Evolutionary conservation across 139 green algal genomes (phyloP), one percentile per base, ranked within the genome.

Genomic region (Chlorella sp.): DNA sequence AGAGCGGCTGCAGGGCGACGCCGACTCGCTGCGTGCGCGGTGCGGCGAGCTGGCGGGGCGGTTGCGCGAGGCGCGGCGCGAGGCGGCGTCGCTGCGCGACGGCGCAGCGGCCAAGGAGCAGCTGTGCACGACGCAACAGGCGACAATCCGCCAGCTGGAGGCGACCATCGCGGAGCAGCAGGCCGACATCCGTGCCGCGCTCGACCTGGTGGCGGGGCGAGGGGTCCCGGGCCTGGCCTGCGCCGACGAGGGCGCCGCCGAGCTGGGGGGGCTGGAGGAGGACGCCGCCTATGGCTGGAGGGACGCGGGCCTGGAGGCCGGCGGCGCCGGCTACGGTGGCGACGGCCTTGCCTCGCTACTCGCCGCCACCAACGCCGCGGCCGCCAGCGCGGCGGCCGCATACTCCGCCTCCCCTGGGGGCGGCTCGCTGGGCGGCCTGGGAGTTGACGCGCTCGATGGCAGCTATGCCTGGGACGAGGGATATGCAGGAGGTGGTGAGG

Each of bases 91-190:
- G 8, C n/a, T 70, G 71, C 61, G 71, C 60, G 61, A 6, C 7
- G 55, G n/a, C 8, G 63, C 73, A 15, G 48, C 40, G 2, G 38
- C 62, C 40, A 73, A 55, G 40, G 48, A 73, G 5, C 64, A 71
- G 41, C 77, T 73, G 31, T 15, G n/a, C 5, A 41, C 29, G 1
- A 42, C 67, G 2, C 77, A 82, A 68, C 50, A 50, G 40, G 38
- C 64, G 36, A 77, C 77, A 23, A 77, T 77, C 36, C 14, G 12
- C 41, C 67, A 35, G 27, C 68, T 82, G 70, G 77, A 82, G 40
- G 71, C 41, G 5, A 77, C 68, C 17, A 61, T 82, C 5, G 14
- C 23, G 23, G 77, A 82, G 45, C 77, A 82, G 77, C 67, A 65
- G 35, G 67, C 56, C 2, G 77, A 82, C 63, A 77, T 82, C 17